Evolutionary conservation across 345 rosid species (phyloP).

Genomic region (Eucalyptus curtisii): DNA sequence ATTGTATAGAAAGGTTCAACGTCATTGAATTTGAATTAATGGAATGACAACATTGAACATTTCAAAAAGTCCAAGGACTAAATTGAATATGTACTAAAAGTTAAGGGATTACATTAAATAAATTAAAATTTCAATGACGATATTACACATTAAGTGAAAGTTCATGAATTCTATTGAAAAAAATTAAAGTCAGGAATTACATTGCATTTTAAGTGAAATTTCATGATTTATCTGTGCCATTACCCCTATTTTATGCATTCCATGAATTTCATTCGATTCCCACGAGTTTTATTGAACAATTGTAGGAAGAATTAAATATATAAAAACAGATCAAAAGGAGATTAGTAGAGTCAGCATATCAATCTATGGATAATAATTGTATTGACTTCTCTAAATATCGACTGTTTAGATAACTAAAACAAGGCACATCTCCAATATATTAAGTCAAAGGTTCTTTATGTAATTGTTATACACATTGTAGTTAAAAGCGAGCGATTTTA

Average conservation of each 20-base stretch:
- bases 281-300: background rate
- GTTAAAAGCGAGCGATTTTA: background rate
- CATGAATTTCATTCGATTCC: background rate
- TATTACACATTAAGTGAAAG: rapidly evolving
- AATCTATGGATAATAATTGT: background rate
- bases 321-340: background rate
- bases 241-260: background rate
- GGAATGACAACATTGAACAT: rapidly evolving
- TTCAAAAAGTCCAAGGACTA: background rate
- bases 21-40: rapidly evolving
- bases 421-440: background rate
- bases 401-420: background rate
- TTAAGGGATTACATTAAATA: rapidly evolving
- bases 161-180: rapidly evolving
- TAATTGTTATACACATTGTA: background rate
- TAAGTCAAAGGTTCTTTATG: background rate
- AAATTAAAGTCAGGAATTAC: too few relatives aligned
- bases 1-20: rapidly evolving
- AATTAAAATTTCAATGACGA: too few relatives aligned
- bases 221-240: background rate
- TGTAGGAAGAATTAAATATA: background rate
- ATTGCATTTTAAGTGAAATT: rapidly evolving
- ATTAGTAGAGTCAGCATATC: background rate
- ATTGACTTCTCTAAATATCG: background rate
- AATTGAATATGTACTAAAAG: background rate